Evolutionary conservation across 2,329 filamentous ascomycete genomes (phyloP), one percentile per base, ranked within the genome.

Genomic region (Monosporascus sp.): DNA sequence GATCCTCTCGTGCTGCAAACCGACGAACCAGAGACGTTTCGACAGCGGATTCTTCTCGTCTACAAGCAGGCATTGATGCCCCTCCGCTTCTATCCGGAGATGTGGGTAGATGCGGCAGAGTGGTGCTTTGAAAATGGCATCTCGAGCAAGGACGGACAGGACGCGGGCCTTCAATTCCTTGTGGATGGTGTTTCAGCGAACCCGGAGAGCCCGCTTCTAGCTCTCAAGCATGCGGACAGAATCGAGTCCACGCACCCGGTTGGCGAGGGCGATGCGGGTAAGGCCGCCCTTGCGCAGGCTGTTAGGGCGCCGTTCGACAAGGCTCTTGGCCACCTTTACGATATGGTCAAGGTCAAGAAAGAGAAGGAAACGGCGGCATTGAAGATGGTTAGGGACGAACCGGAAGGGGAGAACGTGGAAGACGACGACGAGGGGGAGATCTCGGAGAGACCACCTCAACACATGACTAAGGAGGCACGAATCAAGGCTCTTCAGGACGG

Each of bases 21-120:
- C 2, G 92, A 97, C 51, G 92, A 97, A 61, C 76, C 81, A 3
- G 80, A 84, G 50, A 79, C 82, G 6, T 94, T 87, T 71, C 88
- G 87, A 60, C 81, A 88, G 59, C 86, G 94, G 41, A 82, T 97
- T 42, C 71, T 97, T 7, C 96, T 95, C 69, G 87, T 90, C 58
- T 97, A 96, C 76, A 94, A 91, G 68, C 93, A 97, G 68, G 90
- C 93, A 5, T 74, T 96, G 47, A 96, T 97, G 88, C 87, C 91
- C 4, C 75, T 99, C 51, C 85, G 92, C 49, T 99, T 97, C 71
- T 94, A 93, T 83, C 92, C 94, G 4, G 89, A 96, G 67, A 85
- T 97, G 61, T 99, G 94, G 94, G 92, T 91, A 48, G 91, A 97
- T 55, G 93, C 91, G 9, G 89, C 92, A 1, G 89, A 96, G 59